Conservation (phyloP, 805 yeast species). For the Allodekkera sacchari region DNA sequence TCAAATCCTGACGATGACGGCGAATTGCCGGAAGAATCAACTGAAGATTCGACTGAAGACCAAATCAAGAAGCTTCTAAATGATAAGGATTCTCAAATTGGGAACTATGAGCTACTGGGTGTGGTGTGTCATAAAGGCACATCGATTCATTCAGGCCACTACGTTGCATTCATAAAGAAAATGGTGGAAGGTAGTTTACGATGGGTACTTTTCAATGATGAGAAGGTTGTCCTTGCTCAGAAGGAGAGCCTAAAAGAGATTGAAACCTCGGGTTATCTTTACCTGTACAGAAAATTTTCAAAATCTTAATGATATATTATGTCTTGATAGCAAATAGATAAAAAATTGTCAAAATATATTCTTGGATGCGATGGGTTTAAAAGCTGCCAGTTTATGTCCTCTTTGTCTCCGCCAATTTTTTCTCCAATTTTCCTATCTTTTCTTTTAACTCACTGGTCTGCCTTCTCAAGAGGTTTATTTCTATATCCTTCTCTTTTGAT, state of each 20-base stretch:
- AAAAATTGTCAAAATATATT: too few species aligned
- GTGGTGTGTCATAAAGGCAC: slow-evolving; percentile 85
- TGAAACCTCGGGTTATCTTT: slow-evolving; percentile 39
- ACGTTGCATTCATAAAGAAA: slow-evolving; percentile 66
- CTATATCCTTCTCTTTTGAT: slow-evolving; percentile 61
- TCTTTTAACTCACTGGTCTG: slow-evolving; percentile 41
- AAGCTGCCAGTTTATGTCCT: not conserved
- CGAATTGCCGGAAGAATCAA: slow-evolving; percentile 26
- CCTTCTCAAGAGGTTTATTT: slow-evolving; percentile 49
- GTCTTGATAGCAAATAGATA: not conserved
- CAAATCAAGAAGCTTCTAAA: slow-evolving; percentile 8
- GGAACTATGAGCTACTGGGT: slow-evolving; percentile 42
- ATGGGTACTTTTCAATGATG: slow-evolving; percentile 86
- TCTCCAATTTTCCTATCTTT: slow-evolving; percentile 23
- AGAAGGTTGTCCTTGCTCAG: slow-evolving; percentile 63
- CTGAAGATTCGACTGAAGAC: slow-evolving; percentile 4
- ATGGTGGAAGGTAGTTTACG: slow-evolving; percentile 28
- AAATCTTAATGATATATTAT: slow-evolving; percentile 2
- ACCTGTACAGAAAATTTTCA: slow-evolving; percentile 24
- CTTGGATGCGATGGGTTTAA: not conserved
- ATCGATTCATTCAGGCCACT: slow-evolving; percentile 88
- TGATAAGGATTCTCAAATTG: slow-evolving; percentile 1
- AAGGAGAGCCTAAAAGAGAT: slow-evolving; percentile 35
- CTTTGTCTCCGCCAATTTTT: slow-evolving; percentile 12
- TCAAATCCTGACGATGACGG: slow-evolving; percentile 74